Base-by-base conservation (phyloP, 768 basidiomycete species). In the Sarcodon aspratus region DNA sequence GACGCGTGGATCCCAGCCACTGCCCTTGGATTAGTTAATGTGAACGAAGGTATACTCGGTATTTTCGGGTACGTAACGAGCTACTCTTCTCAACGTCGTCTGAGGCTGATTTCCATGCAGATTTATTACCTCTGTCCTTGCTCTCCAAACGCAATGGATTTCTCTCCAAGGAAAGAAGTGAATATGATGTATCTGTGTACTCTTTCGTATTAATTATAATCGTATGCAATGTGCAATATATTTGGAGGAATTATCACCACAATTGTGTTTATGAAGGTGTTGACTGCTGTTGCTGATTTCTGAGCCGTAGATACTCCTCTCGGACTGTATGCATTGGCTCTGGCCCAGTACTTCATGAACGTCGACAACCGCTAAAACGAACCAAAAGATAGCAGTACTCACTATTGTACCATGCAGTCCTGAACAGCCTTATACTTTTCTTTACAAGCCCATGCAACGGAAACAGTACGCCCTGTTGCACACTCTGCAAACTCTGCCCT, bases 1-100 rank as follows among this genome's bases (percentile, higher is more conserved):
- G 96, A 99, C 61, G 65, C 92, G 50, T 94, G 85, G 81, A 80
- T 94, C 57, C 96, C 96, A 6, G 86, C 91, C 7, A 82, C 83
- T 15, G 84, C 76, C 50, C 73, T 93, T 36, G 88, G 85, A 12
- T 67, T 87, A 47, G 73, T 82, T 53, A 75, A 76, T 55, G 57
- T 94, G 54, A 90, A 85, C 60, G 96, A 98, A 52, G 94, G 95
- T 21, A 59, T 78, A 15, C 67, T 95, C 31, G 95, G 96, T 48
- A 70, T 88, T 50, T 74, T 88, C 54, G 96, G 95, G 90, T 95
- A 52, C 48, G 69, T 82, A 49, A 79, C 85, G 6, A 89, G 87
- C 3, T 46, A 27, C 21, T 27, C 21, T 27, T 27, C 5, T 27
- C 21, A 27, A 27, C 5, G 21, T 27, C 21, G 21, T 27, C 21